These are phyloP conservation scores for Cochlearia excelsa DNA, from an alignment of 345 rosid species.

Conservation along the genomic window DNA sequence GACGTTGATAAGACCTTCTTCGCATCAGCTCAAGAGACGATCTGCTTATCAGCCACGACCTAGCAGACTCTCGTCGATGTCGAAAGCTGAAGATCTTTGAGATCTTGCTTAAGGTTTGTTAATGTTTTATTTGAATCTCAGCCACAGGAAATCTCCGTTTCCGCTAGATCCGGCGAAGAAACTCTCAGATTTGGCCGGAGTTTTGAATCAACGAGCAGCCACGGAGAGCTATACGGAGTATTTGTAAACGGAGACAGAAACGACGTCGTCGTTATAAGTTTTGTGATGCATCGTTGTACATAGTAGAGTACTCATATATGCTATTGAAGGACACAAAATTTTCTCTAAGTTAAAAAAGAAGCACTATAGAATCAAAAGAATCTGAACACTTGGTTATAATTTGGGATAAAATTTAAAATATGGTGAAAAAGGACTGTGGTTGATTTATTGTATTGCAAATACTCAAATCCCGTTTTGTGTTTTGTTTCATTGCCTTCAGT, in stretches of 20 bases:
- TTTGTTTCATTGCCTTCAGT: neutral
- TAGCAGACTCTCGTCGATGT: neutral
- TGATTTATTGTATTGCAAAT: too few relatives aligned
- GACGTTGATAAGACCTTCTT: neutral
- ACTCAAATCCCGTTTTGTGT: neutral
- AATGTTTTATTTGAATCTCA: neutral
- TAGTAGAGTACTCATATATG: slow-evolving; percentile 28
- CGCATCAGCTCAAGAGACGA: neutral
- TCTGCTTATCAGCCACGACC: neutral
- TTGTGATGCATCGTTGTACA: slow-evolving; percentile 45
- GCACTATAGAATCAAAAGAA: too few relatives aligned
- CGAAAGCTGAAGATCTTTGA: neutral
- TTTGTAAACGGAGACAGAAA: slow-evolving; percentile 26
- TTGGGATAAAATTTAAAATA: neutral
- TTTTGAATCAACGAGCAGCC: neutral
- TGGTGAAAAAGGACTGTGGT: neutral
- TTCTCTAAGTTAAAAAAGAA: too few relatives aligned
- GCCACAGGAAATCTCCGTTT: neutral
- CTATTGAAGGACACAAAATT: slow-evolving; percentile 40
- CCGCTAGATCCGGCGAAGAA: neutral
- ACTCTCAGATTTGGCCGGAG: too few relatives aligned
- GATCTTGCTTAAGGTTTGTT: neutral
- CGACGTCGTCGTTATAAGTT: slow-evolving; percentile 20
- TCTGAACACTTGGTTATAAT: too few relatives aligned
- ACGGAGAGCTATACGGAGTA: slow-evolving; percentile 26